Evolutionary conservation across 805 yeast species (phyloP).

Genomic region (Hanseniaspora thailandica): DNA sequence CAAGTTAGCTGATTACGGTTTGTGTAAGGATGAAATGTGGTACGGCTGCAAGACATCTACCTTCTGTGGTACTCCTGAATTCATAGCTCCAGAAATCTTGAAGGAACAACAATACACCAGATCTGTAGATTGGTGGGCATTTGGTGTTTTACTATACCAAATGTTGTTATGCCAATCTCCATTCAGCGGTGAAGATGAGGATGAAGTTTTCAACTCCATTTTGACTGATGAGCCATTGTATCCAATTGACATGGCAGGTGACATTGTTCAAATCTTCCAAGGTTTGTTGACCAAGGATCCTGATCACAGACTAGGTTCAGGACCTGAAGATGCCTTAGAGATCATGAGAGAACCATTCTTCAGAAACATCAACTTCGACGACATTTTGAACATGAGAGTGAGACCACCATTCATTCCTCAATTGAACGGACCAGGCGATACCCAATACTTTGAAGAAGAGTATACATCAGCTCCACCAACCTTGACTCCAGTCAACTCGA

Average conservation of each 20-base stretch:
- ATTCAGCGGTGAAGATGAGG: constrained; percentile 92
- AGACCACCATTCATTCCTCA: constrained; percentile 88
- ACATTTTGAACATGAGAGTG: constrained; percentile 55
- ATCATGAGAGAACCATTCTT: constrained; percentile 94
- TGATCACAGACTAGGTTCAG: constrained; percentile 66
- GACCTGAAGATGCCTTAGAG: constrained; percentile 80
- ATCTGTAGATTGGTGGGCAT: constrained; percentile 99
- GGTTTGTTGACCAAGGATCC: constrained; percentile 87
- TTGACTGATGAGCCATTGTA: constrained; percentile 91
- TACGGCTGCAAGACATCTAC: constrained; percentile 76
- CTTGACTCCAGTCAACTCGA: constrained; percentile 85
- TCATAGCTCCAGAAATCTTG: constrained; percentile 97
- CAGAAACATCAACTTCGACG: constrained; percentile 80
- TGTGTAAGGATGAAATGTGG: constrained; percentile 92
- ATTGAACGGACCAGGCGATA: constrained; percentile 76
- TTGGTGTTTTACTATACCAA: constrained; percentile 90
- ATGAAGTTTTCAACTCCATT: constrained; percentile 93
- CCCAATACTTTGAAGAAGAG: constrained; percentile 85
- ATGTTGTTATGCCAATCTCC: constrained; percentile 96
- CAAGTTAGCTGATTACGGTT: constrained; percentile 92
- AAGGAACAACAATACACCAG: constrained; percentile 86
- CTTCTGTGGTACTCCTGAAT: constrained; percentile 98
- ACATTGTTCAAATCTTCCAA: constrained; percentile 86
- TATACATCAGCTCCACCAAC: constrained; percentile 91
- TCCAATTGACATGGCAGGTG: constrained; percentile 95